These are phyloP conservation scores for Colletotrichum melonis DNA, from an alignment of 2,329 filamentous ascomycete genomes.

Conservation along the genomic window DNA sequence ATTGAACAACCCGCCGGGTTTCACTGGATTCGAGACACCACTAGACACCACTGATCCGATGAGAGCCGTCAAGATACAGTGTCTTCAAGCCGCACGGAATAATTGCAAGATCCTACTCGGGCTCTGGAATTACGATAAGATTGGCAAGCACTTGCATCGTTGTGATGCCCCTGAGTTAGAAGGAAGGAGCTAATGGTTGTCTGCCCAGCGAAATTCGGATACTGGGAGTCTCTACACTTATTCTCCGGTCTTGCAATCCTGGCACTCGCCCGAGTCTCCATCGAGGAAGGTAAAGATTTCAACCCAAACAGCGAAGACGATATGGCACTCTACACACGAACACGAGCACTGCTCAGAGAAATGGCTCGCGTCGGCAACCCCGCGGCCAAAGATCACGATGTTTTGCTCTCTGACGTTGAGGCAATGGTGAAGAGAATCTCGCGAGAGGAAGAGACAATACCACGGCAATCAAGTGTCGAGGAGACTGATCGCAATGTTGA, in stretches of 20 bases:
- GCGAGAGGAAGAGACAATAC: background rate
- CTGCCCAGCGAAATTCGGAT: conserved; percentile 38
- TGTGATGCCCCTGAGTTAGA: background rate
- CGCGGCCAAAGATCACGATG: conserved; percentile 32
- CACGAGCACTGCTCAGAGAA: conserved; percentile 23
- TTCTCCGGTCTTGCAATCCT: conserved; percentile 40
- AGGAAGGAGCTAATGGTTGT: background rate
- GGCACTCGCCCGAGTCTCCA: conserved; percentile 24
- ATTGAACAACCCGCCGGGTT: background rate
- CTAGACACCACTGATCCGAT: background rate
- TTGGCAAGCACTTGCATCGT: conserved; percentile 12
- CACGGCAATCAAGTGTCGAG: background rate
- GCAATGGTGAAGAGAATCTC: conserved; percentile 23
- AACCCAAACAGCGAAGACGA: background rate
- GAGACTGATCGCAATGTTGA: background rate
- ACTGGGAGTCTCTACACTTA: conserved; percentile 41
- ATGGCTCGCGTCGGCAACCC: conserved; percentile 35
- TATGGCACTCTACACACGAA: conserved; percentile 17
- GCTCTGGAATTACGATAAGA: conserved; percentile 26
- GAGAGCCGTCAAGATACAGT: conserved; percentile 17
- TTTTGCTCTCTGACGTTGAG: conserved; percentile 35
- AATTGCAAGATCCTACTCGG: conserved; percentile 32
- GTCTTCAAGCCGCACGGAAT: conserved; percentile 28
- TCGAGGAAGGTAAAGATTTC: background rate
- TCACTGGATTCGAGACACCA: background rate